phyloP scores from a whole-genome alignment of 2,329 filamentous ascomycete species.

The Harringtonia lauricola region DNA sequence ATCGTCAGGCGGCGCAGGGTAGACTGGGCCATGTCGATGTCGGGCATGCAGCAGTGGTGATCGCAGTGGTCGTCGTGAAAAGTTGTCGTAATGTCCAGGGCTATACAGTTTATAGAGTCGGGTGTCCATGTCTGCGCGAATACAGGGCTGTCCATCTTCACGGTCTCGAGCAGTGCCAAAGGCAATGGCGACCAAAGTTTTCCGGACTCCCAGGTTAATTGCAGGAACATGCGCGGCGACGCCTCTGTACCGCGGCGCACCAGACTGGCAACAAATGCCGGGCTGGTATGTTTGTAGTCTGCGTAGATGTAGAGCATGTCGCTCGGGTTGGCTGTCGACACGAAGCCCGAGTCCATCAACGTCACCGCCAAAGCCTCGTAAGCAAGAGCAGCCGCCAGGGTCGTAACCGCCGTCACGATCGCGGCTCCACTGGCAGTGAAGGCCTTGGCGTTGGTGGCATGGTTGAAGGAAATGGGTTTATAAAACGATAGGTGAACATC shows the following conservation, averaged over 20 bases:
- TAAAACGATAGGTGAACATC: neutral
- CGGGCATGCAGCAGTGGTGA: neutral
- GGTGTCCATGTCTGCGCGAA: neutral
- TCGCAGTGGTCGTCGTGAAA: conserved; percentile 2
- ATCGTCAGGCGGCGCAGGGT: neutral
- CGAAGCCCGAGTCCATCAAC: conserved; percentile 1
- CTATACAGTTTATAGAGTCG: neutral
- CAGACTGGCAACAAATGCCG: neutral
- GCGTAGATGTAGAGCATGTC: neutral
- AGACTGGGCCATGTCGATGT: neutral
- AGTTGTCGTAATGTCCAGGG: neutral
- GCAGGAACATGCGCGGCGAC: neutral
- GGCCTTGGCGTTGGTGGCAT: too few species aligned
- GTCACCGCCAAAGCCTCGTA: neutral
- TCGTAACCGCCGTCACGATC: neutral
- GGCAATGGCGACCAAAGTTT: neutral
- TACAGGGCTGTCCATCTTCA: neutral
- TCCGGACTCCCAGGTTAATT: neutral
- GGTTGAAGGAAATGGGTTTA: neutral
- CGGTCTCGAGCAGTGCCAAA: neutral
- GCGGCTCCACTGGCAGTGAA: neutral
- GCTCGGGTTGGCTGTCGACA: neutral
- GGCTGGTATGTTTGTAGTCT: neutral
- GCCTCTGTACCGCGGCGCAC: neutral
- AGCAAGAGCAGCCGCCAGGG: neutral